These are phyloP conservation scores for Cyberlindnera lachancei DNA, from an alignment of 805 yeast species.

Conservation along the genomic window DNA sequence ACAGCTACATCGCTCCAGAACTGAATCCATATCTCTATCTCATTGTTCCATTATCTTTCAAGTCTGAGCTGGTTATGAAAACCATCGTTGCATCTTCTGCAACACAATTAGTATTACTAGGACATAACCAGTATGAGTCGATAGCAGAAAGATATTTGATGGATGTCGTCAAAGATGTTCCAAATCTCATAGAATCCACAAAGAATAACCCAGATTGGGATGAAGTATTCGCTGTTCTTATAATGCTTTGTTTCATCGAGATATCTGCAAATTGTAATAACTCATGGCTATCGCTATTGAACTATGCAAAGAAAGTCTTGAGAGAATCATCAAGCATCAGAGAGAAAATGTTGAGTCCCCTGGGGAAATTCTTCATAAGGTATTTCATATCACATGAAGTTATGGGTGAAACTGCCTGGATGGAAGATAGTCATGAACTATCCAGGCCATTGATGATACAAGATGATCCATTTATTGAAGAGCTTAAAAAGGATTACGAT, in stretches of 20 bases:
- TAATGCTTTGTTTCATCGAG: constrained; percentile 34
- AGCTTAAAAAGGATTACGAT: constrained; percentile 27
- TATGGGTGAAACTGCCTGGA: constrained; percentile 38
- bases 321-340: constrained; percentile 20
- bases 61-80: constrained; percentile 27
- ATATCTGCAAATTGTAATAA: constrained; percentile 33
- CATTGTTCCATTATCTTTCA: constrained; percentile 30
- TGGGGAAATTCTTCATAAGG: constrained; percentile 29
- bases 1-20: constrained; percentile 20
- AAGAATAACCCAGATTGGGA: constrained; percentile 28
- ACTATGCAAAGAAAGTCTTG: constrained; percentile 31
- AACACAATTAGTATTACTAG: constrained; percentile 26
- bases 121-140: constrained; percentile 21
- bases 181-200: constrained; percentile 24
- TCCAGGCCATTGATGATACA: constrained; percentile 14
- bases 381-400: constrained; percentile 36
- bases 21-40: constrained; percentile 31
- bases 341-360: constrained; percentile 23
- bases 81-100: constrained; percentile 31
- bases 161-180: constrained; percentile 25
- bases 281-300: constrained; percentile 31
- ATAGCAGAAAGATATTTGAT: constrained; percentile 23
- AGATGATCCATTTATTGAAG: constrained; percentile 26
- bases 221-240: constrained; percentile 31
- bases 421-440: constrained; percentile 13